Percentiles rank a stretch among this genome's conserved stretches.
Evolutionary conservation across 2,329 filamentous ascomycete species (phyloP).

Genomic region (Esteya vermicola): DNA sequence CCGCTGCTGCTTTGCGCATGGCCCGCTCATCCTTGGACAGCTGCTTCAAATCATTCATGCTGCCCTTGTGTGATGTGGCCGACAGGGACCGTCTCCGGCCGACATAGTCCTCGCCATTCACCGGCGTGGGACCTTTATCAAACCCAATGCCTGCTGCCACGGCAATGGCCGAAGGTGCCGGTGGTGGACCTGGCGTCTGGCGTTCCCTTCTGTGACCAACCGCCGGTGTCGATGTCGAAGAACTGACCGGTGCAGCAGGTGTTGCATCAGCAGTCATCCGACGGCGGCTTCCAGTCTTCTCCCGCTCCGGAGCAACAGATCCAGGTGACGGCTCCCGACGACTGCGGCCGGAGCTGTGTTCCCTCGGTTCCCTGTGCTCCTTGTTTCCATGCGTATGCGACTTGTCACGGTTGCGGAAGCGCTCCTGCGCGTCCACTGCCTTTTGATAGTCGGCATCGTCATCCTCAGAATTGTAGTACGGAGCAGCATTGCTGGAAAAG

Average conservation of each 20-base stretch:
- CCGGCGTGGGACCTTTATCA: constrained; percentile 12
- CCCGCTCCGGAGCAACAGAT: too few relatives aligned
- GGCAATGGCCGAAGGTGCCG: constrained; percentile 9
- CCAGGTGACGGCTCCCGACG: constrained; percentile 13
- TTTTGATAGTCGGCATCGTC: constrained; percentile 49
- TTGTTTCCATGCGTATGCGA: too few relatives aligned
- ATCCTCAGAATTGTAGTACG: constrained; percentile 38
- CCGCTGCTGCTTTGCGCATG: constrained; percentile 58
- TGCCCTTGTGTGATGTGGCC: constrained; percentile 18
- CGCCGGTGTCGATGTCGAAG: constrained; percentile 2
- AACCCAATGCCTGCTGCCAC: constrained; percentile 8
- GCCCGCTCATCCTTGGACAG: constrained; percentile 44
- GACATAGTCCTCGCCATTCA: constrained; percentile 12
- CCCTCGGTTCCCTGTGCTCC: constrained; percentile 16
- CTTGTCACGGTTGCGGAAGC: constrained; percentile 37
- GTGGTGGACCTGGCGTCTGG: constrained; percentile 15
- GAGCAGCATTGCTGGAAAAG: constrained; percentile 46
- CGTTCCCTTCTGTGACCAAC: constrained; percentile 14
- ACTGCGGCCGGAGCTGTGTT: constrained; percentile 32
- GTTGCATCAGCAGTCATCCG: not conserved
- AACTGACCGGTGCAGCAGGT: not conserved
- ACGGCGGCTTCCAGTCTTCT: constrained; percentile 14
- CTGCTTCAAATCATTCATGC: constrained; percentile 33
- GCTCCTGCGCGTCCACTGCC: constrained; percentile 38
- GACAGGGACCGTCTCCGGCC: constrained; percentile 24